A percentile compares a stretch with the other conserved stretches of the same genome.
These are phyloP conservation scores for Fusarium pseudoanthophilum DNA, from an alignment of 2,329 filamentous ascomycete genomes.

Conservation along the genomic window DNA sequence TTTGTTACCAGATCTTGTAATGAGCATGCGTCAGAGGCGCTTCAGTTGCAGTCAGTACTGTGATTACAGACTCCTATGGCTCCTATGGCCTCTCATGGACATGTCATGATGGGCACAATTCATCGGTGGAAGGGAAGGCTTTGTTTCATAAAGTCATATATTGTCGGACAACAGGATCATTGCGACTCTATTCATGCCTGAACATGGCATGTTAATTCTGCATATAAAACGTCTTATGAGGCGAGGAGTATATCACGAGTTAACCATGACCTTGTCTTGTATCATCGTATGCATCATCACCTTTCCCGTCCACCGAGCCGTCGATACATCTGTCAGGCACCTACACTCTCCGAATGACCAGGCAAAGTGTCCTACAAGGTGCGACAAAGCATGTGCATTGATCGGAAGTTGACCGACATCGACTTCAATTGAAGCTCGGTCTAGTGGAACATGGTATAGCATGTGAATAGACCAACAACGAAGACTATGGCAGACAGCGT, in stretches of 20 bases:
- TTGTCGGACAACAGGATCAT: slow-evolving; percentile 17
- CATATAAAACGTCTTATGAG: not conserved
- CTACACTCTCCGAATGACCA: not conserved
- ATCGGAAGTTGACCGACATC: slow-evolving; percentile 27
- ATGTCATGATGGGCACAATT: not conserved
- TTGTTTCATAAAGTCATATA: not conserved
- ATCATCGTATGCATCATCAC: not conserved
- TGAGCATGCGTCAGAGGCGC: not conserved
- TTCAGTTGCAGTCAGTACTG: not conserved
- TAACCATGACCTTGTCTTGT: slow-evolving; percentile 9
- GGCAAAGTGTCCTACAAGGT: not conserved
- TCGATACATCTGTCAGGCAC: not conserved
- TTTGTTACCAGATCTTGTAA: not conserved
- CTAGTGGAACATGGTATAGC: slow-evolving; percentile 2
- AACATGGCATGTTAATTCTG: not conserved
- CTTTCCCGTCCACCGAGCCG: slow-evolving; percentile 3
- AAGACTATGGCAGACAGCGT: not conserved
- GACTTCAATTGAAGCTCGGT: slow-evolving; percentile 8
- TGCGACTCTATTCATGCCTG: not conserved
- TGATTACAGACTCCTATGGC: not conserved
- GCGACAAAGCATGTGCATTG: not conserved
- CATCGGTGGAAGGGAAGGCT: slow-evolving; percentile 17
- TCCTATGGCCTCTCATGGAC: not conserved
- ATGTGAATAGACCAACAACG: not conserved
- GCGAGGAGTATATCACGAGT: not conserved